Percentiles rank a stretch among this genome's conserved stretches.
Conservation (phyloP, 352 stramenopile genomes). For the Pythium aquatile region DNA sequence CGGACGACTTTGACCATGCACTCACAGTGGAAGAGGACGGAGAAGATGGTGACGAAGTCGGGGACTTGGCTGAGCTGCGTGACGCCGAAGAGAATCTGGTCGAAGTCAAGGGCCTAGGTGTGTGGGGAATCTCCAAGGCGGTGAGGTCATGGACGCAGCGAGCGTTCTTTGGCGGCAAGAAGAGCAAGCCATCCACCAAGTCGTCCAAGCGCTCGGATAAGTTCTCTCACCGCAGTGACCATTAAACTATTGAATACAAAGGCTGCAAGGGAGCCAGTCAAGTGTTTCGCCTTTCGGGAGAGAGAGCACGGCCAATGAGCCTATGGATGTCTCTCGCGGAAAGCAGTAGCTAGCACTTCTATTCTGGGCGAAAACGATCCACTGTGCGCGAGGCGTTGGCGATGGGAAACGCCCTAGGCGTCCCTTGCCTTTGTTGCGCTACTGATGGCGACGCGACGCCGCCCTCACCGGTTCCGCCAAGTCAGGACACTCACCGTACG, state of each 20-base stretch:
- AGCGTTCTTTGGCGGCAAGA: constrained; percentile 12
- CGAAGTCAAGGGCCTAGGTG: constrained; percentile 51
- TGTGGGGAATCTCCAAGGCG: constrained; percentile 34
- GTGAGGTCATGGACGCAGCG: constrained; percentile 22
- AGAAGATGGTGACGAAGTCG: constrained; percentile 19
- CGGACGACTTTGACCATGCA: constrained; percentile 28
- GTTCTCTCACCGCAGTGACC: constrained; percentile 15
- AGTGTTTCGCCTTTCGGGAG: neutral
- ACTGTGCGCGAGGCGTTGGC: neutral
- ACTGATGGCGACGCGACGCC: neutral
- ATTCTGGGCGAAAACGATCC: neutral
- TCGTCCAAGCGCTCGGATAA: constrained; percentile 6
- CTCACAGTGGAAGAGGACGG: neutral
- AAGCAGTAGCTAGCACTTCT: neutral
- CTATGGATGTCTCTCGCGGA: no score
- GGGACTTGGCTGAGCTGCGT: constrained; percentile 27
- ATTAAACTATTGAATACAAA: neutral
- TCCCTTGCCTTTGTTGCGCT: constrained; percentile 4
- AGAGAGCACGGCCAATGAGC: neutral
- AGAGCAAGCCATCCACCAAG: neutral
- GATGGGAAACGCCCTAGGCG: constrained; percentile 1
- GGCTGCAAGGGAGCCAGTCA: neutral
- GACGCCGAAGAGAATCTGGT: constrained; percentile 32
- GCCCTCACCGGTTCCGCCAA: neutral
- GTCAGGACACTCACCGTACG: neutral